These are phyloP conservation scores for Diaporthe sp. DNA, from an alignment of 2,329 filamentous ascomycete genomes.

Conservation along the genomic window DNA sequence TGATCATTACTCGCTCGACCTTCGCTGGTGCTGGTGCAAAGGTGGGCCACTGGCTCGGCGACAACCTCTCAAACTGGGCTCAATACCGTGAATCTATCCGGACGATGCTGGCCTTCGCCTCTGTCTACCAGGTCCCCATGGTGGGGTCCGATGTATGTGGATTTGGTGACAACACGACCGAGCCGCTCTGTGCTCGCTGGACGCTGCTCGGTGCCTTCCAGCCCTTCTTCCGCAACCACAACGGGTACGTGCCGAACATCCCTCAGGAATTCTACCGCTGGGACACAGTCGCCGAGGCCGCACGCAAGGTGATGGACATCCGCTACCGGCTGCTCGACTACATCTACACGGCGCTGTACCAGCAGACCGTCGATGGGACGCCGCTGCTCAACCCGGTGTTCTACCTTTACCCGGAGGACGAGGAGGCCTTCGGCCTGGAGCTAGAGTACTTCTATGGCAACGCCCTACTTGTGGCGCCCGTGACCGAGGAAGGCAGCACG, in stretches of 20 bases:
- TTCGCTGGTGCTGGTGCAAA: conserved; percentile 77
- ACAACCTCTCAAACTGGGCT: conserved; percentile 66
- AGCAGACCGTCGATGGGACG: conserved; percentile 69
- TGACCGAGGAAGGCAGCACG: conserved; percentile 55
- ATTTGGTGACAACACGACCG: conserved; percentile 74
- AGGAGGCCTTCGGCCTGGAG: conserved; percentile 52
- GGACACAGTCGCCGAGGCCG: conserved; percentile 68
- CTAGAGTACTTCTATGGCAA: conserved; percentile 60
- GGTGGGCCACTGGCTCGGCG: conserved; percentile 70
- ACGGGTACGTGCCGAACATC: conserved; percentile 55
- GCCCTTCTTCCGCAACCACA: conserved; percentile 83
- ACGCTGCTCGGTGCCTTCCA: conserved; percentile 77
- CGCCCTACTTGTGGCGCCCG: conserved; percentile 56
- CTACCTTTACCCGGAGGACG: conserved; percentile 71
- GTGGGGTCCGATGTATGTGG: conserved; percentile 82
- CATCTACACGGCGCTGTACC: conserved; percentile 76
- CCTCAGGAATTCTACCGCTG: conserved; percentile 80
- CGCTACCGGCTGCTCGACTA: conserved; percentile 80
- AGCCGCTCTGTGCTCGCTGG: conserved; percentile 81
- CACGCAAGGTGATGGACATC: conserved; percentile 72
- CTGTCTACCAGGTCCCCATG: conserved; percentile 76
- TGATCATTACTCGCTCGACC: conserved; percentile 81
- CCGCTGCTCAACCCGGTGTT: conserved; percentile 76
- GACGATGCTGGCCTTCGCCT: conserved; percentile 68
- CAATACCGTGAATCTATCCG: conserved; percentile 69